Evolutionary conservation across 345 rosid genomes (phyloP).

Genomic region (Gossypium bickii): DNA sequence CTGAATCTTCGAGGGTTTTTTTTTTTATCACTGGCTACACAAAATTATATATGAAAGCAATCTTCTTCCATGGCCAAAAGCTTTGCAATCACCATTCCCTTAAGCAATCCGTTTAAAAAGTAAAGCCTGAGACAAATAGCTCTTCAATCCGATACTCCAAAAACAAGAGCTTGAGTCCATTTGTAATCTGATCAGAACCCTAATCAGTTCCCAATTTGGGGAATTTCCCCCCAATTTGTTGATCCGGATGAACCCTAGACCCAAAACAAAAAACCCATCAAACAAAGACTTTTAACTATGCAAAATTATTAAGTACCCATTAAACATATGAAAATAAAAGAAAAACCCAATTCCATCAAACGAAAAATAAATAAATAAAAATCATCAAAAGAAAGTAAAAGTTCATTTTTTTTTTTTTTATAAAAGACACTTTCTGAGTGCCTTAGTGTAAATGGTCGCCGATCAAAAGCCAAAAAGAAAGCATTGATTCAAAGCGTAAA

Average conservation of each 20-base stretch:
- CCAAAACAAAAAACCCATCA: conserved; percentile 26
- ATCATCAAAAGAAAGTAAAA: neutral
- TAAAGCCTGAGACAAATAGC: conserved; percentile 13
- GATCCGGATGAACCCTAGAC: conserved; percentile 31
- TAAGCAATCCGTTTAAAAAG: conserved; percentile 26
- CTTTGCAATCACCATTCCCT: neutral
- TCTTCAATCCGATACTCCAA: conserved; percentile 15
- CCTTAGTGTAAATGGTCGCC: conserved; percentile 30
- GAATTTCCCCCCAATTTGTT: conserved; percentile 23
- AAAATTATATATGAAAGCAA: conserved; percentile 28
- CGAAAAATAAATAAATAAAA: neutral
- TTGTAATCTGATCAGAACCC: conserved; percentile 24
- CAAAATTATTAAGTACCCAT: conserved; percentile 15
- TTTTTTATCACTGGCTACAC: conserved; percentile 15
- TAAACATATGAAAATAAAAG: neutral
- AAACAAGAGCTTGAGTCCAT: conserved; percentile 20
- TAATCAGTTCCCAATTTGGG: conserved; percentile 20
- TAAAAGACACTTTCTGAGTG: conserved; percentile 11
- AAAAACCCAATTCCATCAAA: conserved; percentile 14
- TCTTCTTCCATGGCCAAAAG: conserved; percentile 42
- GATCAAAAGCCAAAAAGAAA: conserved; percentile 28
- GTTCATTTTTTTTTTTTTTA: no score
- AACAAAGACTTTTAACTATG: conserved; percentile 17
- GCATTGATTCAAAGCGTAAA: conserved; percentile 19
- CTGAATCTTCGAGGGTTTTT: neutral